phyloP scores from a whole-genome alignment of 2,329 filamentous ascomycete species.

The Alternaria gansuensis region DNA sequence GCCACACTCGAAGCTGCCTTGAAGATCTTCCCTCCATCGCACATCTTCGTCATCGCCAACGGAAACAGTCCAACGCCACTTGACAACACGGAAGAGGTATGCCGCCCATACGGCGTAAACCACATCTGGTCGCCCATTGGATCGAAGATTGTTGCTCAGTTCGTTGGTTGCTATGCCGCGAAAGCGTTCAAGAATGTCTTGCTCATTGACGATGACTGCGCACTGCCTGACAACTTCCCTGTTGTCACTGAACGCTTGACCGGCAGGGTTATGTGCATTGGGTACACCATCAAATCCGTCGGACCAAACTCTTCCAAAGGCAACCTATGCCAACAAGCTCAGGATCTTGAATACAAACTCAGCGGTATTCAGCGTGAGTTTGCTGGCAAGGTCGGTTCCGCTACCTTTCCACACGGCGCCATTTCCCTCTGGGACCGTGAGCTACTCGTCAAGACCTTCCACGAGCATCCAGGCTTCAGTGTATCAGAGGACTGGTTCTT shows the following conservation, averaged over 20 bases:
- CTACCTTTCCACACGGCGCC: constrained; percentile 62
- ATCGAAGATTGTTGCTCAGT: constrained; percentile 29
- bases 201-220: constrained; percentile 30
- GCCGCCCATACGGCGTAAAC: constrained; percentile 25
- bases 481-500: constrained; percentile 65
- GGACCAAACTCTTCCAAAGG: constrained; percentile 50
- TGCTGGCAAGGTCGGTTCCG: constrained; percentile 57
- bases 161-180: constrained; percentile 26
- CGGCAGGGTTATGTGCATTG: constrained; percentile 50
- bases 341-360: constrained; percentile 64
- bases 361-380: constrained; percentile 58
- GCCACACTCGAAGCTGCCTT: constrained; percentile 26
- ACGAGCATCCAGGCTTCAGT: constrained; percentile 61
- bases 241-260: constrained; percentile 26
- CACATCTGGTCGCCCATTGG: constrained; percentile 29
- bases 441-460: constrained; percentile 58
- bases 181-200: constrained; percentile 28
- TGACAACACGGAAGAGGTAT: constrained; percentile 30
- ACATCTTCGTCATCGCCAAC: constrained; percentile 31
- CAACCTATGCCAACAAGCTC: constrained; percentile 52
- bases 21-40: constrained; percentile 27
- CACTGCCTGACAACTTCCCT: constrained; percentile 27
- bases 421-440: constrained; percentile 60
- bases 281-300: constrained; percentile 61
- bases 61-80: constrained; percentile 27